These are phyloP conservation scores for Corylus americana DNA, from an alignment of 306 rosid genomes.

Conservation along the genomic window DNA sequence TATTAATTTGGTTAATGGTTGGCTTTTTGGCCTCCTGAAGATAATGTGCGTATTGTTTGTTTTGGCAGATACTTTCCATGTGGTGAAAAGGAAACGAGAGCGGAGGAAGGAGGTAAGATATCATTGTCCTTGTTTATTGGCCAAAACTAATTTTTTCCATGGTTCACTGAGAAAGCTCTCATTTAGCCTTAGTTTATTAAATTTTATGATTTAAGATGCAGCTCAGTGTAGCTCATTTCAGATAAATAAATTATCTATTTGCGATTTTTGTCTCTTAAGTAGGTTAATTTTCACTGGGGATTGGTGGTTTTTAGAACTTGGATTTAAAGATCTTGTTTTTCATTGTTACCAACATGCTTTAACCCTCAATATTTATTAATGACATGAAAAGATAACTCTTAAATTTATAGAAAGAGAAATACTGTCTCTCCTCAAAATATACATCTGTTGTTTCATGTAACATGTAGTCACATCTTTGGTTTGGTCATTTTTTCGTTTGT, in stretches of 20 bases:
- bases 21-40: slow-evolving; percentile 3
- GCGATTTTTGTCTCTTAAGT: background rate
- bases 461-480: no score
- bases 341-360: background rate
- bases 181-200: background rate
- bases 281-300: background rate
- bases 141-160: background rate
- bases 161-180: background rate
- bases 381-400: background rate
- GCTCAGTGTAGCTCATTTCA: background rate
- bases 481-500: background rate
- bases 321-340: background rate
- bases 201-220: background rate
- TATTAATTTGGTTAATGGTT: background rate
- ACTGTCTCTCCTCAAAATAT: background rate
- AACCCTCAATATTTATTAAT: background rate
- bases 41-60: slow-evolving; percentile 14
- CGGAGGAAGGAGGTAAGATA: slow-evolving; percentile 71
- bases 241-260: background rate
- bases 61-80: slow-evolving; percentile 83
- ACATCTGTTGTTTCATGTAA: no score
- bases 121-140: background rate
- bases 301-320: background rate
- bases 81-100: slow-evolving; percentile 67
- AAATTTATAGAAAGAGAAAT: background rate